phyloP scores from a whole-genome alignment of 2,329 filamentous ascomycete genomes.

The Aspergillus vadensis region DNA sequence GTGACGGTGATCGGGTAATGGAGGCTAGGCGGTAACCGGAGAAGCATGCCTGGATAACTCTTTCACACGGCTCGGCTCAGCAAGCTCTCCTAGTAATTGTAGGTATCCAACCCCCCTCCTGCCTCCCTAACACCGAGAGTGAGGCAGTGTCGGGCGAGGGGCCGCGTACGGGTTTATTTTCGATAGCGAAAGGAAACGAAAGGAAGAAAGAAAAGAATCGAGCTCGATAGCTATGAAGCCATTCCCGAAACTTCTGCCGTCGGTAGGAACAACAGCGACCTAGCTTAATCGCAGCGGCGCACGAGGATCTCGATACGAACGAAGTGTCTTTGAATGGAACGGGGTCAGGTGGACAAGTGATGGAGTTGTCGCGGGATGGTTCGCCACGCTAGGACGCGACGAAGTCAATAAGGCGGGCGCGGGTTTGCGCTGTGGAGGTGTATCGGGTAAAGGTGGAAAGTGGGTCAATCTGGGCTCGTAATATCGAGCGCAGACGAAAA shows the following conservation, averaged over 20 bases:
- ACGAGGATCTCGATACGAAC: background rate
- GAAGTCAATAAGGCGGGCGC: background rate
- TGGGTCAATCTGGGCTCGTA: background rate
- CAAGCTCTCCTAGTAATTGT: background rate
- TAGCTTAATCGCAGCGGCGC: background rate
- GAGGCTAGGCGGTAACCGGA: constrained; percentile 58
- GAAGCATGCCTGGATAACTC: constrained; percentile 43
- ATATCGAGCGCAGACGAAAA: background rate
- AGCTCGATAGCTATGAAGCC: constrained; percentile 20
- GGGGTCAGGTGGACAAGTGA: background rate
- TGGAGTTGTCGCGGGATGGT: constrained; percentile 4
- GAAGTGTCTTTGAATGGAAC: background rate
- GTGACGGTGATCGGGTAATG: constrained; percentile 94
- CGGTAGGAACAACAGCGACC: background rate
- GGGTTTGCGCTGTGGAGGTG: too few species aligned
- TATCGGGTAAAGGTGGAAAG: background rate
- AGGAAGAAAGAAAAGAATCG: background rate
- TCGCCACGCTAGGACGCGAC: constrained; percentile 18
- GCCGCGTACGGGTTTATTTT: background rate
- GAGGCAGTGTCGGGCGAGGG: background rate
- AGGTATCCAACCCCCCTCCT: constrained; percentile 4
- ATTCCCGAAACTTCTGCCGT: constrained; percentile 18
- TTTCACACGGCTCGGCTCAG: background rate
- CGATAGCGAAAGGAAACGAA: constrained; percentile 8
- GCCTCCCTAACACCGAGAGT: background rate